Evolutionary conservation across 345 rosid species (phyloP).

Genomic region (Lepidium aucheri): DNA sequence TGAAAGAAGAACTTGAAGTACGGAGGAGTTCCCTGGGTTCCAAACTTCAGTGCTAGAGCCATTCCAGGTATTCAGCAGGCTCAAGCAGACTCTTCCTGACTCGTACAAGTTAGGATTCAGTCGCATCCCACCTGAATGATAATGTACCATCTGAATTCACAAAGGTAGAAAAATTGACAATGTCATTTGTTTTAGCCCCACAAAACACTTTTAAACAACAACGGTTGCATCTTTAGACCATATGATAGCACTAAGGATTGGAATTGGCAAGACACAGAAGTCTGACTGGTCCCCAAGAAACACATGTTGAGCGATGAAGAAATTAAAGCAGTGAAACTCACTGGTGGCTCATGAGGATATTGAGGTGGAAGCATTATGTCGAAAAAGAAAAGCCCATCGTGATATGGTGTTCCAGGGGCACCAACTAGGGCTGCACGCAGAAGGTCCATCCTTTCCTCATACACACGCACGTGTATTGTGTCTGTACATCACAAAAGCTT

Average conservation of each 20-base stretch:
- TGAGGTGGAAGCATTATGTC: constrained; percentile 80
- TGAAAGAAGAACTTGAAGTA: constrained; percentile 92
- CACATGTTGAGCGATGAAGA: background rate
- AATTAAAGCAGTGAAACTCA: constrained; percentile 31
- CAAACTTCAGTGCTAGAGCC: constrained; percentile 89
- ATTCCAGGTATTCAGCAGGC: constrained; percentile 89
- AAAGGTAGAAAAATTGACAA: background rate
- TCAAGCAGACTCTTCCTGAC: constrained; percentile 84
- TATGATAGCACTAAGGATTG: background rate
- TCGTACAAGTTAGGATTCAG: constrained; percentile 88
- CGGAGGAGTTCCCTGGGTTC: constrained; percentile 65
- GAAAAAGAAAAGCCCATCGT: constrained; percentile 87
- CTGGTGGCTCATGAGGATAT: constrained; percentile 88
- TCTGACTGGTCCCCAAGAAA: constrained; percentile 3
- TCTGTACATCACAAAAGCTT: constrained; percentile 36
- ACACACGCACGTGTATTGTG: constrained; percentile 68
- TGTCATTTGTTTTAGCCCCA: background rate
- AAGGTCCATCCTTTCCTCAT: constrained; percentile 85
- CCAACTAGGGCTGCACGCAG: constrained; percentile 79
- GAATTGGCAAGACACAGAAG: background rate
- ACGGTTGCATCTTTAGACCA: background rate
- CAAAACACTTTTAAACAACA: background rate
- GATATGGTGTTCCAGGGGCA: constrained; percentile 84
- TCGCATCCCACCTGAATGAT: constrained; percentile 82
- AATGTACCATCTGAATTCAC: constrained; percentile 61